Conservation (phyloP, 495 filamentous ascomycete genomes). For the Jackrogersella minutella region DNA sequence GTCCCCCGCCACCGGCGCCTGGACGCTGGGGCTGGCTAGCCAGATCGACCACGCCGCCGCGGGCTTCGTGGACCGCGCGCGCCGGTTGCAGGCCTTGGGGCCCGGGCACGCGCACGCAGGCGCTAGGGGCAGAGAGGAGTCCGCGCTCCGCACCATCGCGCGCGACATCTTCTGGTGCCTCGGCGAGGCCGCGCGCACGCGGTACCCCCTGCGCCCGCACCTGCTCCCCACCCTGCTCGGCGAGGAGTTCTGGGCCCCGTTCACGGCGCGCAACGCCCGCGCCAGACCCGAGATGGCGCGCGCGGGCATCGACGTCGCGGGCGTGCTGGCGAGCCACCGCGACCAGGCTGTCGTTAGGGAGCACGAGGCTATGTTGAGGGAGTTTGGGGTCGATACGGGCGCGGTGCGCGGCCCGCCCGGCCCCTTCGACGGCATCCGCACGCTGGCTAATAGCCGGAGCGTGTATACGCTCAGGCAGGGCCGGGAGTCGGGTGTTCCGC, state of each 20-base stretch:
- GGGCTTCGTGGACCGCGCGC: slow-evolving; percentile 26
- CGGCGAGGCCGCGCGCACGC: slow-evolving; percentile 11
- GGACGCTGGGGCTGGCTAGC: slow-evolving; percentile 33
- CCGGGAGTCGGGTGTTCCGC: neutral
- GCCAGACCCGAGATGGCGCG: slow-evolving; percentile 34
- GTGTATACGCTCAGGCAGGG: neutral
- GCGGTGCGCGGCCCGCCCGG: neutral
- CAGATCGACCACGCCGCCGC: slow-evolving; percentile 39
- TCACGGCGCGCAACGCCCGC: slow-evolving; percentile 5
- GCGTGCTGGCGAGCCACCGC: slow-evolving; percentile 24
- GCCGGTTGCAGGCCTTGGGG: neutral
- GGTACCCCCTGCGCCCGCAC: neutral
- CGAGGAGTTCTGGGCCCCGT: slow-evolving; percentile 41
- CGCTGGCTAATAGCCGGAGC: neutral
- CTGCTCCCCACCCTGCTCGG: slow-evolving; percentile 34
- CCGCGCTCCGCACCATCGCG: slow-evolving; percentile 19
- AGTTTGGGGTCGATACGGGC: slow-evolving; percentile 15
- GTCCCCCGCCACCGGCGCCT: slow-evolving; percentile 20
- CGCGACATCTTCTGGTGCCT: slow-evolving; percentile 40
- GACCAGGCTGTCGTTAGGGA: slow-evolving; percentile 10
- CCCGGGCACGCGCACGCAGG: neutral
- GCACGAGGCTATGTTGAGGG: slow-evolving; percentile 34
- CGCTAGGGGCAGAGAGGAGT: neutral
- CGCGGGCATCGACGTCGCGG: slow-evolving; percentile 40
- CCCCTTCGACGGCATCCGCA: slow-evolving; percentile 31